Percentiles rank a stretch among this genome's conserved stretches.
phyloP scores from a whole-genome alignment of 305 asterid species.

The Fraxinus floribunda region DNA sequence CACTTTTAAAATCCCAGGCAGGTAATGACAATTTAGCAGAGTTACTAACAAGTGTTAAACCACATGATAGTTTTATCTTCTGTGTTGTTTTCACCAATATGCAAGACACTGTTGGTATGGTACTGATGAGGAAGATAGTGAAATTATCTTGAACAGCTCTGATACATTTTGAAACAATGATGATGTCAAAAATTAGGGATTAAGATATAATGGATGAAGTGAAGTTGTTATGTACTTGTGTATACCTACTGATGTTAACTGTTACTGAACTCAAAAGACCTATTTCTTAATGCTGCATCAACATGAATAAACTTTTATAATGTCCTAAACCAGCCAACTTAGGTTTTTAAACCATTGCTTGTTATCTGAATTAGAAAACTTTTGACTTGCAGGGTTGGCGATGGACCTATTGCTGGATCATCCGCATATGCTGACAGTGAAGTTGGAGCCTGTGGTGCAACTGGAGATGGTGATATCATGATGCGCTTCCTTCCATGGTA shows the following conservation, averaged over 20 bases:
- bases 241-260: neutral
- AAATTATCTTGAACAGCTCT: neutral
- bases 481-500: conserved; percentile 99
- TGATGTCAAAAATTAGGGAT: neutral
- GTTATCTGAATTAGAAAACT: neutral
- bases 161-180: conserved; percentile 2
- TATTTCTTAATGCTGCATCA: neutral
- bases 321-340: conserved; percentile 1
- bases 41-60: neutral
- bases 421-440: conserved; percentile 90
- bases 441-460: conserved; percentile 95
- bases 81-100: neutral
- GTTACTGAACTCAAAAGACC: neutral
- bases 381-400: conserved; percentile 68
- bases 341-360: neutral
- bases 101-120: neutral
- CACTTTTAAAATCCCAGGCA: conserved; percentile 91
- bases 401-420: conserved; percentile 95
- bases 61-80: neutral
- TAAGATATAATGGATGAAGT: neutral
- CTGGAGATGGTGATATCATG: conserved; percentile 99
- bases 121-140: neutral
- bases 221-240: neutral
- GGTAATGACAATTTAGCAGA: conserved; percentile 38
- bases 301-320: conserved; percentile 6